These are phyloP conservation scores for Ganoderma multipileum DNA, from an alignment of 1,284 basidiomycete species.

Conservation along the genomic window DNA sequence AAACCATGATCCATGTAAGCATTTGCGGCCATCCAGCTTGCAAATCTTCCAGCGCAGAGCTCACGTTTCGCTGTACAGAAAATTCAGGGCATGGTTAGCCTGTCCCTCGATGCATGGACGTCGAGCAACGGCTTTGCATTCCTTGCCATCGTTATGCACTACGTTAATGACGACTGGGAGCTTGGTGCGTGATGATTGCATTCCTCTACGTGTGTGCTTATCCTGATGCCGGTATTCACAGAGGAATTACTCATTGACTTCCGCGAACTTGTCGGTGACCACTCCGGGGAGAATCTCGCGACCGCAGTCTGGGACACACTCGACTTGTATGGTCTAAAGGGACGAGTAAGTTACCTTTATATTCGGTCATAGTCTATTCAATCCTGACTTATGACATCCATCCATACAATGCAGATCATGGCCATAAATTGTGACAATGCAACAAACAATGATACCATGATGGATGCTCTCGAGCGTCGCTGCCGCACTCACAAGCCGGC, in stretches of 20 bases:
- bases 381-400: too few relatives aligned
- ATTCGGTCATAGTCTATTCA: too few relatives aligned
- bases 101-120: slow-evolving; percentile 10
- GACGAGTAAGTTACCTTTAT: background rate
- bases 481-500: background rate
- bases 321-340: background rate
- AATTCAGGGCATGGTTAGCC: background rate
- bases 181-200: background rate
- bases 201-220: too few relatives aligned
- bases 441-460: slow-evolving; percentile 14
- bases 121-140: slow-evolving; percentile 8
- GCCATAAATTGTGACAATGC: slow-evolving; percentile 7
- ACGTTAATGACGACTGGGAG: slow-evolving; percentile 6
- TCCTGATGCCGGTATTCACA: background rate
- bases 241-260: slow-evolving; percentile 10
- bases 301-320: slow-evolving; percentile 4
- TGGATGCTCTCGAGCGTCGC: background rate
- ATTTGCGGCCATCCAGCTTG: background rate
- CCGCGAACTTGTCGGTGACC: background rate
- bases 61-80: background rate
- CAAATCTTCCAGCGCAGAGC: background rate
- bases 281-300: slow-evolving; percentile 9
- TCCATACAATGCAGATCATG: background rate
- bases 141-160: slow-evolving; percentile 7
- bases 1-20: background rate